Evolutionary conservation across 2,329 filamentous ascomycete genomes (phyloP), one percentile per base, ranked within the genome.

Genomic region (Colletotrichum chlorophyti): DNA sequence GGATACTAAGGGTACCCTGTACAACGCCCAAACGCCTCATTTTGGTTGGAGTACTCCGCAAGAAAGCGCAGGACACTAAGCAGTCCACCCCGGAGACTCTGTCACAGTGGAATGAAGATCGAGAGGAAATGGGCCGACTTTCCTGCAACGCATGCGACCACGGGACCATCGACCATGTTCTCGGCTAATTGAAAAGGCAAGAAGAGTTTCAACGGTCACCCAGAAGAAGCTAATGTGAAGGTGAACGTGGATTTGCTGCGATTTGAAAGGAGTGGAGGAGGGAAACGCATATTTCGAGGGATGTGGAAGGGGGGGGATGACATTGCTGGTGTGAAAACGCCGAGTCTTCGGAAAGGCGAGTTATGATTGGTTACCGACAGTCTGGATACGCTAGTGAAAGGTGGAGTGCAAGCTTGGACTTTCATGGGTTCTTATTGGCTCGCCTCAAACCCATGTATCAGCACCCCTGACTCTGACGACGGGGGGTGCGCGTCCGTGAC

Each of bases 61-160:
- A n/a, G n/a, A n/a, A n/a, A n/a, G n/a, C n/a, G n/a, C n/a, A n/a
- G n/a, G n/a, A n/a, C n/a, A n/a, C n/a, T n/a, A n/a, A n/a, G n/a
- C n/a, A n/a, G n/a, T n/a, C n/a, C n/a, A n/a, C n/a, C n/a, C n/a
- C n/a, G n/a, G n/a, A n/a, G n/a, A n/a, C n/a, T n/a, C n/a, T 27
- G 29, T 5, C 31, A 50, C 35, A 50, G 45, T 43, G 19, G 27
- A 47, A n/a, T n/a, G n/a, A n/a, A n/a, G n/a, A n/a, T n/a, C n/a
- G n/a, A n/a, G n/a, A n/a, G n/a, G 32, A 26, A 57, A 60, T 57
- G 57, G 57, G 43, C 43, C 50, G 57, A 55, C 24, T 49, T 60
- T 34, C 15, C 52, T 41, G 45, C 35, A 38, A 40, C 37, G 32
- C 27, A 59, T 52, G 53, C 47, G 29, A 26, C 32, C 31, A 15